phyloP scores from a whole-genome alignment of 768 basidiomycete species.

The Tricholoma furcatifolium region DNA sequence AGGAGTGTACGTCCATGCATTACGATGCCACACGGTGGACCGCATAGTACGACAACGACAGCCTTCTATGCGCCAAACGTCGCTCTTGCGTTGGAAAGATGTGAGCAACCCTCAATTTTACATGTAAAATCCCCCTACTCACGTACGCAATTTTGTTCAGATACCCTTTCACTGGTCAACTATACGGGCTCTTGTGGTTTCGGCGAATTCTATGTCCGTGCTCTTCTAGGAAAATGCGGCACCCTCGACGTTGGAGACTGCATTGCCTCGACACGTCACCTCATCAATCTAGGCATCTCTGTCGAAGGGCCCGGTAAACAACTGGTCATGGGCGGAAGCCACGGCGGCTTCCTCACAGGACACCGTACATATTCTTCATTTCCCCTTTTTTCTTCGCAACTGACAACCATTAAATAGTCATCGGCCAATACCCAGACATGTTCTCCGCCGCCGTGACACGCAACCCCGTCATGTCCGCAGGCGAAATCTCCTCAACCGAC shows the following conservation, averaged over 20 bases:
- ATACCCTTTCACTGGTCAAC: conserved; percentile 59
- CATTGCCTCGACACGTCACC: conserved; percentile 49
- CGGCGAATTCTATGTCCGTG: conserved; percentile 58
- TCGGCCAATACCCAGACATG: conserved; percentile 58
- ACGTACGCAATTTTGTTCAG: conserved; percentile 29
- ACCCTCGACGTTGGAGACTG: conserved; percentile 66
- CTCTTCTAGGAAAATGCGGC: conserved; percentile 59
- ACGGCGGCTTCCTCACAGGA: conserved; percentile 64
- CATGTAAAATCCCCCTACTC: neutral
- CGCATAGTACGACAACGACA: conserved; percentile 49
- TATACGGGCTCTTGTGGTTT: conserved; percentile 70
- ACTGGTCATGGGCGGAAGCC: conserved; percentile 63
- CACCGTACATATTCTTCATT: conserved; percentile 45
- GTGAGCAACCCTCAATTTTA: conserved; percentile 34
- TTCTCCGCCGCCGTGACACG: conserved; percentile 64
- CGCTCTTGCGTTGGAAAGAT: conserved; percentile 58
- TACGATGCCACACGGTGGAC: conserved; percentile 61
- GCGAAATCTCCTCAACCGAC: conserved; percentile 55
- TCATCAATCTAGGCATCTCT: conserved; percentile 50
- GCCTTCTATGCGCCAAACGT: conserved; percentile 43
- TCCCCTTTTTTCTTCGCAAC: neutral
- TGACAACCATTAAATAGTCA: conserved; percentile 46
- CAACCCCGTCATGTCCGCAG: conserved; percentile 68
- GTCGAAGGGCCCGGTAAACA: conserved; percentile 48
- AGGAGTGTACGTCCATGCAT: conserved; percentile 42